Evolutionary conservation across 306 rosid species (phyloP).

Genomic region (Vachellia collinsii): DNA sequence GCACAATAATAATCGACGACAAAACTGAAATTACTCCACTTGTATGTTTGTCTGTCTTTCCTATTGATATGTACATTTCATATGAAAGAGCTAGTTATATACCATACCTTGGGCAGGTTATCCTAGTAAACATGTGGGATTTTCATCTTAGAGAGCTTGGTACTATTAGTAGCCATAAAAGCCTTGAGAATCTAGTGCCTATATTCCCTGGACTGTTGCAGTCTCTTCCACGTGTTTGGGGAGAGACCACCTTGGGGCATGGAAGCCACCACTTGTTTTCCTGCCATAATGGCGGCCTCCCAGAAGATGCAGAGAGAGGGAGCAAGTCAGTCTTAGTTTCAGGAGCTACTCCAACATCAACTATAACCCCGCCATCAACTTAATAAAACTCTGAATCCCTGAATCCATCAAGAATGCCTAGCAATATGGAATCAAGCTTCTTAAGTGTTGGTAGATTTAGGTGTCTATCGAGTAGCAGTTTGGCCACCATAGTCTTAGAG

Average conservation of each 20-base stretch:
- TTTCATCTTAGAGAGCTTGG: constrained; percentile 51
- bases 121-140: constrained; percentile 44
- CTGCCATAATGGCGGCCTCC: constrained; percentile 37
- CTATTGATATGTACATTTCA: background rate
- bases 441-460: constrained; percentile 56
- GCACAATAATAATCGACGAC: background rate
- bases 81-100: background rate
- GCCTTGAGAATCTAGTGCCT: constrained; percentile 58
- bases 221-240: constrained; percentile 41
- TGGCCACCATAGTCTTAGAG: constrained; percentile 54
- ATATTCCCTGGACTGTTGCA: constrained; percentile 54
- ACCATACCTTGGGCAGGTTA: constrained; percentile 52
- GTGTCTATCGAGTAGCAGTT: constrained; percentile 48
- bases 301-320: constrained; percentile 30
- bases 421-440: constrained; percentile 56
- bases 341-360: constrained; percentile 30
- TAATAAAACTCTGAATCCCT: constrained; percentile 47
- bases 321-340: constrained; percentile 6
- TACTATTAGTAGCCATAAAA: constrained; percentile 54
- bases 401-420: constrained; percentile 51
- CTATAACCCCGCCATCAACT: constrained; percentile 45
- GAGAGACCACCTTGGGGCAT: constrained; percentile 47
- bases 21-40: background rate
- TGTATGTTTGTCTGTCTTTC: background rate
- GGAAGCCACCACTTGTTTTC: constrained; percentile 57